Conservation (phyloP, 1,139 yeast species). For the Yamadazyma aaseri region DNA sequence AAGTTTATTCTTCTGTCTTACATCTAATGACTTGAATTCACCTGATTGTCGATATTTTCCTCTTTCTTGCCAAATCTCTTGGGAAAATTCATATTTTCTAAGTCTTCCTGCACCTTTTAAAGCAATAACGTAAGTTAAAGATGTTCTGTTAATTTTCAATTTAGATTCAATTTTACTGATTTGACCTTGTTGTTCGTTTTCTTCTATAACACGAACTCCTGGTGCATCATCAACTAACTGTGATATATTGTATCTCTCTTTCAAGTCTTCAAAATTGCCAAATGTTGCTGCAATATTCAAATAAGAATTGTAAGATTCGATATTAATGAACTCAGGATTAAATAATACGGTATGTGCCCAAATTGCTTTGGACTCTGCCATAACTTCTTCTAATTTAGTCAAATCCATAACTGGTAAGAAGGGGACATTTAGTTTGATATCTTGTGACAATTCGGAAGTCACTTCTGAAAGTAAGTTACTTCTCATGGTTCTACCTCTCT, state of each 20-base stretch:
- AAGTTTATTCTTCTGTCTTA: constrained; percentile 38
- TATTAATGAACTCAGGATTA: constrained; percentile 43
- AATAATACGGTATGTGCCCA: constrained; percentile 55
- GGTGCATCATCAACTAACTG: constrained; percentile 22
- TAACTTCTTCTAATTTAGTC: constrained; percentile 38
- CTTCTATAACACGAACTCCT: constrained; percentile 8
- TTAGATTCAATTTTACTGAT: constrained; percentile 1
- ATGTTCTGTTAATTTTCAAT: constrained; percentile 43
- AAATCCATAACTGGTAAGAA: constrained; percentile 59
- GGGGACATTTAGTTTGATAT: constrained; percentile 37
- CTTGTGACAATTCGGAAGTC: constrained; percentile 5
- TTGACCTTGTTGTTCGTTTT: constrained; percentile 10
- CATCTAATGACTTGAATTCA: constrained; percentile 40
- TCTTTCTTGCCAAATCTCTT: constrained; percentile 71
- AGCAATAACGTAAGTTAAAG: constrained; percentile 59
- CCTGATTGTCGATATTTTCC: constrained; percentile 65
- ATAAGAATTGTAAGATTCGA: constrained; percentile 47
- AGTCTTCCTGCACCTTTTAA: constrained; percentile 64
- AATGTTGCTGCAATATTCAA: constrained; percentile 53
- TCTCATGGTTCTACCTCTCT: constrained; percentile 48
- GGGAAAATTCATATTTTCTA: constrained; percentile 56
- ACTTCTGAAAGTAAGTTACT: constrained; percentile 38
- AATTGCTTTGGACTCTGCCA: constrained; percentile 78
- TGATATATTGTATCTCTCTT: constrained; percentile 38
- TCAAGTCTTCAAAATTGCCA: constrained; percentile 49